A percentile compares a stretch with the other conserved stretches of the same genome.
These are phyloP conservation scores for Colletotrichum sp. DNA, from an alignment of 2,329 filamentous ascomycete genomes.

Conservation along the genomic window DNA sequence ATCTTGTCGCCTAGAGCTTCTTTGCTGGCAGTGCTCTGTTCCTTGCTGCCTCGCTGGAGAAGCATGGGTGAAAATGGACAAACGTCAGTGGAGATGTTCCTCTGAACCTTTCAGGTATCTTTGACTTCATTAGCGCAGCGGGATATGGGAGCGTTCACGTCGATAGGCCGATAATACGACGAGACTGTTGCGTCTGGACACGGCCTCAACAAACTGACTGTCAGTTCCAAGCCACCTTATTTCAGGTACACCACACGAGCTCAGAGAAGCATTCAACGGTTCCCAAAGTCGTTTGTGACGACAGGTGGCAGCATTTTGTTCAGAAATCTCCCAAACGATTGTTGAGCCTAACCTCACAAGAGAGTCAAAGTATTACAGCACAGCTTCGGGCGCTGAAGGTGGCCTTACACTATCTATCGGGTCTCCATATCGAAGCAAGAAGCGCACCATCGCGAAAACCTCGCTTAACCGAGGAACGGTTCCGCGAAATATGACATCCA, in stretches of 20 bases:
- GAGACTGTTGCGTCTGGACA: neutral
- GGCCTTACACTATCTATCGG: rapidly evolving
- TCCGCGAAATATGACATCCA: neutral
- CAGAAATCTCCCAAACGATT: neutral
- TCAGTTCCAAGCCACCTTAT: neutral
- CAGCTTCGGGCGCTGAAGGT: rapidly evolving
- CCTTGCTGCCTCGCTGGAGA: neutral
- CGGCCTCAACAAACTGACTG: neutral
- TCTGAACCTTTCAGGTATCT: neutral
- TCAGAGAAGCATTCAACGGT: neutral
- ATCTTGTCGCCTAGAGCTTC: neutral
- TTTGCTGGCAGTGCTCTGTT: neutral
- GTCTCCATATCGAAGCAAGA: neutral
- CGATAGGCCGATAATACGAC: neutral
- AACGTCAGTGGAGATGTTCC: neutral
- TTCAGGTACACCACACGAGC: neutral
- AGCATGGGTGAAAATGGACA: neutral
- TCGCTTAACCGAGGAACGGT: neutral
- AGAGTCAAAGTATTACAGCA: neutral
- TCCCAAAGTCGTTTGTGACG: neutral
- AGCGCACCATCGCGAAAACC: neutral
- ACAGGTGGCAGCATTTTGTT: neutral
- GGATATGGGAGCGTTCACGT: neutral
- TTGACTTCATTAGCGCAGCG: neutral
- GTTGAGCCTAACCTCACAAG: neutral